phyloP scores from a whole-genome alignment of 106 monocot species.

The Iris macrosiphon region DNA sequence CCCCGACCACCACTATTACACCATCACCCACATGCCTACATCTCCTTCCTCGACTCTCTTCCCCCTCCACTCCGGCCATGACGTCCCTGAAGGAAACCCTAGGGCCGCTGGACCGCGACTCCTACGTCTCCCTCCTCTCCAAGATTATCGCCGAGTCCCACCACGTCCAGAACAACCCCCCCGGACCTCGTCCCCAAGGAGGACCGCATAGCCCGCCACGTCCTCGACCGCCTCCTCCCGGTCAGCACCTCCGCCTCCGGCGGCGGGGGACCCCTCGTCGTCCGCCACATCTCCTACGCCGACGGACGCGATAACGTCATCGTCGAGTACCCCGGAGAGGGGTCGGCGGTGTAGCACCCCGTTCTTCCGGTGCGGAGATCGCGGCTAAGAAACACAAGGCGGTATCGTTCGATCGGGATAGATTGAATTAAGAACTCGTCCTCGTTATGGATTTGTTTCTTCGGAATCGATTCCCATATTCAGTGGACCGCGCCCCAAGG shows the following conservation, averaged over 20 bases:
- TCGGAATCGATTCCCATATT: too few species aligned
- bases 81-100: conserved; percentile 31
- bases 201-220: conserved; percentile 70
- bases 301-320: conserved; percentile 68
- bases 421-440: too few species aligned
- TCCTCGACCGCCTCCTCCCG: conserved; percentile 60
- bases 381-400: too few species aligned
- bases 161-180: conserved; percentile 86
- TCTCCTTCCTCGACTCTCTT: not conserved
- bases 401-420: too few species aligned
- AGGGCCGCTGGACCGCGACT: conserved; percentile 45
- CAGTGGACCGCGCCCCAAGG: too few species aligned
- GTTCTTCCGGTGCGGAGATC: too few species aligned
- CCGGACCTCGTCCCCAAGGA: conserved; percentile 71
- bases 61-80: conserved; percentile 11
- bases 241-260: conserved; percentile 42
- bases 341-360: too few species aligned
- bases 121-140: conserved; percentile 58
- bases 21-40: too few species aligned
- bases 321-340: conserved; percentile 87
- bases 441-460: too few species aligned
- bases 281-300: conserved; percentile 43
- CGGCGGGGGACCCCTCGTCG: conserved; percentile 67
- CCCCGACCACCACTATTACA: too few species aligned
- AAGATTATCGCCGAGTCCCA: conserved; percentile 68